Evolutionary conservation across 129 eudicot species (phyloP).

Genomic region (Kitagawia praeruptora): DNA sequence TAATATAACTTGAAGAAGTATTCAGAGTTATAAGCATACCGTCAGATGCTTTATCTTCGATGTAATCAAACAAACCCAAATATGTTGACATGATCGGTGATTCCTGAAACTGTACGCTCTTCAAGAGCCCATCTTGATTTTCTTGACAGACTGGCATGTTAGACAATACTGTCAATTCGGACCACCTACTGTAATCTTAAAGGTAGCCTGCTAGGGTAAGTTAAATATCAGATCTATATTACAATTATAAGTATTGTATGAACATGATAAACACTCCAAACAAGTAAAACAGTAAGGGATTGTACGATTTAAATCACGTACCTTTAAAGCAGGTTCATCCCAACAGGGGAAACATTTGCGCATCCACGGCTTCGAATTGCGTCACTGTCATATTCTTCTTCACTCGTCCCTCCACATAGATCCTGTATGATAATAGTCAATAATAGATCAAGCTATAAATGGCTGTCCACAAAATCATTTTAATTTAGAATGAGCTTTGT

Average conservation of each 20-base stretch:
- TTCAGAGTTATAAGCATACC: constrained; percentile 19
- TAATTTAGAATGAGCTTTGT: background rate
- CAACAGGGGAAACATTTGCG: constrained; percentile 54
- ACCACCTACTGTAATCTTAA: constrained; percentile 31
- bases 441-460: background rate
- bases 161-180: constrained; percentile 37
- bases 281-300: background rate
- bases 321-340: constrained; percentile 63
- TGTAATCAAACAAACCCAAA: constrained; percentile 47
- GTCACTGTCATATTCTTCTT: constrained; percentile 55
- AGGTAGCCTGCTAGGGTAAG: constrained; percentile 35
- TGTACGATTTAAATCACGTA: background rate
- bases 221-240: background rate
- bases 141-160: constrained; percentile 47
- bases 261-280: background rate
- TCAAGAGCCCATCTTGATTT: constrained; percentile 21
- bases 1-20: constrained; percentile 5
- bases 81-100: constrained; percentile 57
- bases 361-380: constrained; percentile 52
- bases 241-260: background rate
- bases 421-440: background rate
- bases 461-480: background rate
- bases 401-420: constrained; percentile 38
- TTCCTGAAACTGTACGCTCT: constrained; percentile 36
- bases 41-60: constrained; percentile 38